Conservation (phyloP, 2,329 filamentous ascomycete species). For the Fusarium camptoceras region DNA sequence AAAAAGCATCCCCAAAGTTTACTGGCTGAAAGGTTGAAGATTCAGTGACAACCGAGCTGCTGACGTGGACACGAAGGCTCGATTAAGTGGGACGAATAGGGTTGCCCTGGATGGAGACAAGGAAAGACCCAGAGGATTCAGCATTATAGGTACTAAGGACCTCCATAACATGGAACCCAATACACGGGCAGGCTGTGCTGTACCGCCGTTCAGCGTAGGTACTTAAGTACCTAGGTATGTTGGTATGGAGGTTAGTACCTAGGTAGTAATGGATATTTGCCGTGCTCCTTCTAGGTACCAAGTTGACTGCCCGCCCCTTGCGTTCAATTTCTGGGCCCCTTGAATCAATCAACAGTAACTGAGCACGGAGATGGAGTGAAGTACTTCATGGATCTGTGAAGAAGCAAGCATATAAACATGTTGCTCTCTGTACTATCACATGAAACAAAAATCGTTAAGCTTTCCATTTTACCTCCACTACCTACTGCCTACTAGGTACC, state of each 20-base stretch:
- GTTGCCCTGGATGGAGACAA: slow-evolving; percentile 9
- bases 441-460: neutral
- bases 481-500: too few relatives aligned
- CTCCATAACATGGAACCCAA: too few relatives aligned
- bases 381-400: neutral
- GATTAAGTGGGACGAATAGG: slow-evolving; percentile 15
- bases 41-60: slow-evolving; percentile 28
- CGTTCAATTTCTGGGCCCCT: slow-evolving; percentile 9
- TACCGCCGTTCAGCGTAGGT: too few relatives aligned
- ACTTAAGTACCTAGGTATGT: too few relatives aligned
- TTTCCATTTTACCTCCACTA: neutral
- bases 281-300: neutral
- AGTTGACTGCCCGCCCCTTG: neutral
- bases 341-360: slow-evolving; percentile 13
- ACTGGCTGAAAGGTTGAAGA: slow-evolving; percentile 9
- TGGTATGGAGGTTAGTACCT: too few relatives aligned
- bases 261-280: too few relatives aligned
- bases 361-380: slow-evolving; percentile 5
- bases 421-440: neutral
- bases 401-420: neutral
- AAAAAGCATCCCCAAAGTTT: slow-evolving; percentile 8
- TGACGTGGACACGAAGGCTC: slow-evolving; percentile 40
- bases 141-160: neutral
- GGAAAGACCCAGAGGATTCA: slow-evolving; percentile 18
- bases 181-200: too few relatives aligned